Percentiles rank a stretch among this genome's conserved stretches.
phyloP scores from a whole-genome alignment of 1,284 basidiomycete genomes.

The Ustilago esculenta region DNA sequence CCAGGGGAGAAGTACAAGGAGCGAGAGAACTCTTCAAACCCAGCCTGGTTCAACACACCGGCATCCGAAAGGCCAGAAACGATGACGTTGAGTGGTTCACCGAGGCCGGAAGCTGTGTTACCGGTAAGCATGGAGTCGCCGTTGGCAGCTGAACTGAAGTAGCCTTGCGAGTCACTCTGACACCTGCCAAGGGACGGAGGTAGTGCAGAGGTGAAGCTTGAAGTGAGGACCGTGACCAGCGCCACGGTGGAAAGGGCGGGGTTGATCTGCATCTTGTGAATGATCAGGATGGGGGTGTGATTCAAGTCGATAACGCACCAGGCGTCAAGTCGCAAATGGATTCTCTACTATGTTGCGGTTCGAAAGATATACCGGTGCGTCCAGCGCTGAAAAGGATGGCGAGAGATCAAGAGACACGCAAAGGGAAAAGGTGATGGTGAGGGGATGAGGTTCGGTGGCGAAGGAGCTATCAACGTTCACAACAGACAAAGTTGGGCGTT shows the following conservation, averaged over 20 bases:
- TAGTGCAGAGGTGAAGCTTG: slow-evolving; percentile 5
- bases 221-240: slow-evolving; percentile 7
- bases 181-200: slow-evolving; percentile 12
- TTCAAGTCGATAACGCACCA: slow-evolving; percentile 5
- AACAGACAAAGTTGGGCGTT: background rate
- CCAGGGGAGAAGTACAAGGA: slow-evolving; percentile 55
- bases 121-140: slow-evolving; percentile 44
- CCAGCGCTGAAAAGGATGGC: slow-evolving; percentile 22
- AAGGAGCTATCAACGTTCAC: too few species aligned
- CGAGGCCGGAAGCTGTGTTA: slow-evolving; percentile 23
- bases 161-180: slow-evolving; percentile 17
- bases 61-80: slow-evolving; percentile 53
- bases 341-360: background rate
- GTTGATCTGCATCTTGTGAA: slow-evolving; percentile 11
- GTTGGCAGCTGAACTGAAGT: slow-evolving; percentile 26
- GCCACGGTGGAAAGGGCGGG: slow-evolving; percentile 9
- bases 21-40: slow-evolving; percentile 51
- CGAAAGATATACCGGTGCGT: slow-evolving; percentile 2
- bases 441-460: background rate
- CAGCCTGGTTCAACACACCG: slow-evolving; percentile 44
- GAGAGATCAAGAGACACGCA: background rate
- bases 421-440: background rate
- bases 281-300: too few species aligned
- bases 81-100: slow-evolving; percentile 64
- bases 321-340: background rate